These are phyloP conservation scores for Annulohypoxylon bovei DNA, from an alignment of 495 filamentous ascomycete species.

Conservation along the genomic window DNA sequence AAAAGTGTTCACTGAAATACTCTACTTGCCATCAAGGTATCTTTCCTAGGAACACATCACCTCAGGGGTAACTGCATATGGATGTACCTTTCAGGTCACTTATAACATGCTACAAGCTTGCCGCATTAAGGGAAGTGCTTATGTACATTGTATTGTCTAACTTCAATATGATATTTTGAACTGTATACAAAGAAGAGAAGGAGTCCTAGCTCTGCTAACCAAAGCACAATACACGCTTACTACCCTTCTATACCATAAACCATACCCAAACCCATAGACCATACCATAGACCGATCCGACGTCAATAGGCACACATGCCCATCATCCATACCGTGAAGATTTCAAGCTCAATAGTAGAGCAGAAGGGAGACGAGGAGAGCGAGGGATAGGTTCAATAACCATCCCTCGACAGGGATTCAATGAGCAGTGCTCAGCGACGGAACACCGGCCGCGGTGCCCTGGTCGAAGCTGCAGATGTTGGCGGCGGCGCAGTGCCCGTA, in stretches of 20 bases:
- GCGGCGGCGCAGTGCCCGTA: conserved; percentile 32
- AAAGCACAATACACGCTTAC: background rate
- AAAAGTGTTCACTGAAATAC: background rate
- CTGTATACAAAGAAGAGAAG: background rate
- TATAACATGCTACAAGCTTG: background rate
- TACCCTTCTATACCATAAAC: background rate
- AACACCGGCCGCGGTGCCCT: conserved; percentile 5
- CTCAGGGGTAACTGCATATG: background rate
- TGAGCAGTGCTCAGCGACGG: conserved; percentile 16
- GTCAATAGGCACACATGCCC: background rate
- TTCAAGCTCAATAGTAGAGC: background rate
- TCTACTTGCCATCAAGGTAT: background rate
- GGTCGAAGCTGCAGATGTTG: conserved; percentile 42
- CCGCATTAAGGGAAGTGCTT: background rate
- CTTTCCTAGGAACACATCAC: background rate
- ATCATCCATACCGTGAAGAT: background rate
- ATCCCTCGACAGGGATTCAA: background rate
- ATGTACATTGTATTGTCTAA: background rate
- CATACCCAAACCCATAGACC: no score
- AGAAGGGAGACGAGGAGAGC: background rate
- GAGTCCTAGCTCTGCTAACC: background rate
- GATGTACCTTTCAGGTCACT: background rate
- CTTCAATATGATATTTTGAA: background rate
- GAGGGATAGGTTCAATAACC: background rate
- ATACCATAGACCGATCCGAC: background rate